Percentiles rank a stretch among this genome's conserved stretches.
These are phyloP conservation scores for Mucuna pruriens DNA, from an alignment of 306 rosid species.

Conservation along the genomic window DNA sequence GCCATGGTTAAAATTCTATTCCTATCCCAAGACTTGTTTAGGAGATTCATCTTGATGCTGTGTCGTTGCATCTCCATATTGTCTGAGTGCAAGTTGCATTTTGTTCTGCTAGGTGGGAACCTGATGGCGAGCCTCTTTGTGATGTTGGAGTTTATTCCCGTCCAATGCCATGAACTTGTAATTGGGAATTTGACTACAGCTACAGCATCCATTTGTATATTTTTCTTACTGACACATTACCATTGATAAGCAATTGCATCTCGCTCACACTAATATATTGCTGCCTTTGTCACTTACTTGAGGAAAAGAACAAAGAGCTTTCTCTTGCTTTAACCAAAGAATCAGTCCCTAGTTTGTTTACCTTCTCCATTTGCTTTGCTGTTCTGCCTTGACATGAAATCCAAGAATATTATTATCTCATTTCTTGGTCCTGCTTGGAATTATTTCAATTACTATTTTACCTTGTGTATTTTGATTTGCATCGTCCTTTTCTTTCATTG, in stretches of 20 bases:
- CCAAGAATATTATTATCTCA: slow-evolving; percentile 53
- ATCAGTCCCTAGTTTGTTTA: slow-evolving; percentile 35
- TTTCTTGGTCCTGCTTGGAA: not conserved
- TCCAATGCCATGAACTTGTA: slow-evolving; percentile 27
- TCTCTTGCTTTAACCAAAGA: slow-evolving; percentile 49
- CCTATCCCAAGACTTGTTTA: slow-evolving; percentile 10
- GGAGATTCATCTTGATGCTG: slow-evolving; percentile 24
- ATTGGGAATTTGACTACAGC: slow-evolving; percentile 33
- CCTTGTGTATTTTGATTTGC: not conserved
- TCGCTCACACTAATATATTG: slow-evolving; percentile 13
- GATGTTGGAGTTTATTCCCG: slow-evolving; percentile 27
- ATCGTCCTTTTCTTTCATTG: not conserved
- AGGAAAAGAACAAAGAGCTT: slow-evolving; percentile 54
- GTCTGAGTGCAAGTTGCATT: slow-evolving; percentile 37
- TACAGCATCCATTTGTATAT: slow-evolving; percentile 39
- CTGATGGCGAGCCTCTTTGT: slow-evolving; percentile 12
- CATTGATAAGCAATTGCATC: not conserved
- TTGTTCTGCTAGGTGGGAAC: slow-evolving; percentile 23
- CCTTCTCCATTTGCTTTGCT: slow-evolving; percentile 26
- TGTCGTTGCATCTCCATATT: slow-evolving; percentile 26
- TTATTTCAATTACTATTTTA: not conserved
- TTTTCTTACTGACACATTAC: slow-evolving; percentile 4
- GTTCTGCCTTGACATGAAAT: slow-evolving; percentile 54
- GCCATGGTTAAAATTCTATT: slow-evolving; percentile 32
- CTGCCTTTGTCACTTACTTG: not conserved